These are phyloP conservation scores for Angophora floribunda DNA, from an alignment of 345 rosid species.

Conservation along the genomic window DNA sequence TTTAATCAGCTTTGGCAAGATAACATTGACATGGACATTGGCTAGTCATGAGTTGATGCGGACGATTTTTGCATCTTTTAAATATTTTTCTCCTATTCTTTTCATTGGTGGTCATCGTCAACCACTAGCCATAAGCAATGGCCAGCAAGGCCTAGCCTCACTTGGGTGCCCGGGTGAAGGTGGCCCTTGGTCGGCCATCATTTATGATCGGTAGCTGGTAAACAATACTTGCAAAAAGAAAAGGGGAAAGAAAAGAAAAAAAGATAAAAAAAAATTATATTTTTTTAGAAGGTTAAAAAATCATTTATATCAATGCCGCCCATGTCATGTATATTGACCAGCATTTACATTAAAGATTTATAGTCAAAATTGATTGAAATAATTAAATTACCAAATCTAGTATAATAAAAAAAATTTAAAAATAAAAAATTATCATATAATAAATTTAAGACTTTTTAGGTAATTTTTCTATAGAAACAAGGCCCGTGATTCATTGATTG, in stretches of 20 bases:
- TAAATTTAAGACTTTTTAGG: background rate
- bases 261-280: too few species aligned
- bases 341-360: fast-evolving
- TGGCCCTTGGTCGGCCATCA: background rate
- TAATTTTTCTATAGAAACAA: fast-evolving
- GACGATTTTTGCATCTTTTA: background rate
- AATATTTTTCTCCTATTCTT: too few species aligned
- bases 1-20: too few species aligned
- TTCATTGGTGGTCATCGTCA: fast-evolving
- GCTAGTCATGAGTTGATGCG: background rate
- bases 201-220: background rate
- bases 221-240: background rate
- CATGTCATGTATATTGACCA: too few species aligned
- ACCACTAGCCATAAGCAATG: background rate
- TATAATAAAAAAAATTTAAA: background rate
- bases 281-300: too few species aligned
- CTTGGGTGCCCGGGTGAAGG: background rate
- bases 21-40: too few species aligned
- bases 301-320: fast-evolving
- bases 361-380: too few species aligned
- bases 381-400: background rate
- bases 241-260: background rate
- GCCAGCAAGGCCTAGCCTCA: background rate
- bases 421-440: background rate
- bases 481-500: background rate